Percentiles rank a stretch among this genome's conserved stretches.
These are phyloP conservation scores for Paecilomyces formosus DNA, from an alignment of 2,329 filamentous ascomycete species.

Conservation along the genomic window DNA sequence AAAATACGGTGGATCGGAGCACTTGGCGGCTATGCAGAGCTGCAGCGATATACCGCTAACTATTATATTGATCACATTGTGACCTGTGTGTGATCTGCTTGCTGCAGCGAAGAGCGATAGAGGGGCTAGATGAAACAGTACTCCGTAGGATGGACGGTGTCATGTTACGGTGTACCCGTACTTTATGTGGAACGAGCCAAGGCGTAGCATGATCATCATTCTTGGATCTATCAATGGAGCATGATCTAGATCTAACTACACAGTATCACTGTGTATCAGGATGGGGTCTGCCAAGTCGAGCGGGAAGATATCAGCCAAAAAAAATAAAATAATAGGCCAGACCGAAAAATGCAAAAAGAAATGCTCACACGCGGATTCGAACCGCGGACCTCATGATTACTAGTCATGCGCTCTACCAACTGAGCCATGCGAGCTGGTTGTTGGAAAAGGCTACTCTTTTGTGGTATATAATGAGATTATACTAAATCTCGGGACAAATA, in stretches of 20 bases:
- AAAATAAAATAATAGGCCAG: not conserved
- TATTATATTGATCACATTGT: not conserved
- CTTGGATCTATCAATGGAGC: too few species aligned
- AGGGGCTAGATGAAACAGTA: not conserved
- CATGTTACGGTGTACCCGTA: too few species aligned
- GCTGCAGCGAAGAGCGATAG: not conserved
- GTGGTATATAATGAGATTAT: not conserved
- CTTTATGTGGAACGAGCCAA: not conserved
- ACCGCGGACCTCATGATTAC: slow-evolving; percentile 31
- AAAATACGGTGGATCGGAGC: not conserved
- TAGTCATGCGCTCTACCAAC: slow-evolving; percentile 31
- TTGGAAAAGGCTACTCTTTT: not conserved
- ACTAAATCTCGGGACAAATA: not conserved
- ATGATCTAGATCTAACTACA: too few species aligned
- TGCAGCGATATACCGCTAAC: not conserved
- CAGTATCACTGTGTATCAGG: not conserved
- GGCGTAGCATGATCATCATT: too few species aligned
- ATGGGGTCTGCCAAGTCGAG: not conserved
- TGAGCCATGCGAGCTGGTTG: slow-evolving; percentile 22
- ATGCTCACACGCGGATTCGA: slow-evolving; percentile 27
- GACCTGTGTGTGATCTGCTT: not conserved
- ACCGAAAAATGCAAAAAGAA: slow-evolving; percentile 7
- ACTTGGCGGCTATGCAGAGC: not conserved
- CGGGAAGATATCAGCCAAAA: not conserved
- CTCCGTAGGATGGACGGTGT: not conserved